Percentiles rank a stretch among this genome's conserved stretches.
Evolutionary conservation across 1,139 yeast genomes (phyloP).

Genomic region (Casaregolazyma suthepensis): DNA sequence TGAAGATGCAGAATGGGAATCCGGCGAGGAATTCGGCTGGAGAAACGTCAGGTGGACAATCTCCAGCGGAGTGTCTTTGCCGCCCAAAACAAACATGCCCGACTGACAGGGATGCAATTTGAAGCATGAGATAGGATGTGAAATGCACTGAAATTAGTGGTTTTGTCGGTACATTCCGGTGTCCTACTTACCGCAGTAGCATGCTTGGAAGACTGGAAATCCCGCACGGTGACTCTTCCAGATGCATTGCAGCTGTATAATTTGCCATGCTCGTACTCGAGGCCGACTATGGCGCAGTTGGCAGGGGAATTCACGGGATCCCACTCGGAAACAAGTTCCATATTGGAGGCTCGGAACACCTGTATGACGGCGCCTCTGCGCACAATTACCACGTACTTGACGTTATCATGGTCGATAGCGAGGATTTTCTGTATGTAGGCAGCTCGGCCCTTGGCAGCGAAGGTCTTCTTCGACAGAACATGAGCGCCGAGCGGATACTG

Average conservation of each 20-base stretch:
- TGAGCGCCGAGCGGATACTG: not conserved
- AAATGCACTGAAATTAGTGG: not conserved
- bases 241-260: slow-evolving; percentile 42
- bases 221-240: slow-evolving; percentile 43
- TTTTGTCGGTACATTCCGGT: not conserved
- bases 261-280: slow-evolving; percentile 30
- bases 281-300: slow-evolving; percentile 32
- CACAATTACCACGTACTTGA: slow-evolving; percentile 28
- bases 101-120: slow-evolving; percentile 29
- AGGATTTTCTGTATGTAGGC: slow-evolving; percentile 30
- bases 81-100: slow-evolving; percentile 35
- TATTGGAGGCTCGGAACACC: slow-evolving; percentile 26
- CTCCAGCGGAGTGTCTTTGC: slow-evolving; percentile 42
- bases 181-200: not conserved
- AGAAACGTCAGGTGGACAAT: slow-evolving; percentile 18
- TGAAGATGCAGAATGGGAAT: not conserved
- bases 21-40: not conserved
- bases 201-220: slow-evolving; percentile 23
- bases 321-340: slow-evolving; percentile 33
- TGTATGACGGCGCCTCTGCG: slow-evolving; percentile 32
- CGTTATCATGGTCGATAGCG: slow-evolving; percentile 16
- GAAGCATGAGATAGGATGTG: slow-evolving; percentile 36
- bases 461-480: not conserved
- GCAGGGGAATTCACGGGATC: slow-evolving; percentile 26
- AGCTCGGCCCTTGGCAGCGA: slow-evolving; percentile 26